Evolutionary conservation across 2,329 filamentous ascomycete genomes (phyloP), one percentile per base, ranked within the genome.

Genomic region (Epichloe hybrida): DNA sequence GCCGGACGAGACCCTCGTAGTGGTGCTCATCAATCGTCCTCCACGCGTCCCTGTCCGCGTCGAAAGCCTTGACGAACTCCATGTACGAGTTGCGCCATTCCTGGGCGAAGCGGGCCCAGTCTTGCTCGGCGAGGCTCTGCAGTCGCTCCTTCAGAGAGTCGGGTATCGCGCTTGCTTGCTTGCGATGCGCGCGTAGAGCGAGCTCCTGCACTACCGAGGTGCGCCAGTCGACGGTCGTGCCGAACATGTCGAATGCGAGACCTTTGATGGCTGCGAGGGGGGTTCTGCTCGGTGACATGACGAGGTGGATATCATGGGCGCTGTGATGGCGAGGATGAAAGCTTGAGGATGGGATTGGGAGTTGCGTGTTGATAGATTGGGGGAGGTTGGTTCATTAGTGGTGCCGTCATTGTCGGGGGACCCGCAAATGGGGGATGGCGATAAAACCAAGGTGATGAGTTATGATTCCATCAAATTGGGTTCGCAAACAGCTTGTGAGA

Each of bases 191-290:
- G 38, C 73, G 72, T 11, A 70, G 61, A 23, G 67, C 63, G 46
- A 93, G 74, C 50, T 79, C 77, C 8, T 73, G 68, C 13, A 74
- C 77, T 20, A 93, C 79, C 2, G 80, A 79, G 39, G 71, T 72
- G 51, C 86, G 82, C 86, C 86, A 91, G 70, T 91, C 76, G 44
- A 93, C 86, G 55, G 83, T 80, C 1, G 88, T 93, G 57, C 86
- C 86, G 64, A 90, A 89, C 58, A 88, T 77, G 67, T 89, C 85
- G 61, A 88, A 88, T 50, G 82, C 73, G 36, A 89, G 70, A 7
- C 77, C 84, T 56, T 80, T 79, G 55, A 78, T 58, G 31, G 60
- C 54, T 23, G 57, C 46, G 13, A 68, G 57, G 23, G 64, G 63
- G 1, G 56, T 21, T 23, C 53, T 49, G 39, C 34, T 20, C 5